A percentile compares a stretch with the other conserved stretches of the same genome.
Conservation (phyloP, 768 basidiomycete species). For the Sutorius australiensis region DNA sequence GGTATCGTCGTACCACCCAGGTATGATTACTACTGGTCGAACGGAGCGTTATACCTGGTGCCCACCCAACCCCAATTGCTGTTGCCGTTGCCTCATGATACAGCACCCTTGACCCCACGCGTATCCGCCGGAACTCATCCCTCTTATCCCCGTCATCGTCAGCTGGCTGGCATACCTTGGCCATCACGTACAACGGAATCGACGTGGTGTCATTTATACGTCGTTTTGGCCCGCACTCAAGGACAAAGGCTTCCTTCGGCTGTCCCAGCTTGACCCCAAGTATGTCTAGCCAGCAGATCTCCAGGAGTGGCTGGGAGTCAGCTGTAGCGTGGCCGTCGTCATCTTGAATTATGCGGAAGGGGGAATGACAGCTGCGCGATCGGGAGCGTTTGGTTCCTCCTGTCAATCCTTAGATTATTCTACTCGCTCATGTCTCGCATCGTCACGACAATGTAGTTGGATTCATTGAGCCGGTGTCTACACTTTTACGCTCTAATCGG, state of each 20-base stretch:
- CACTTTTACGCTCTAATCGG: constrained; percentile 19
- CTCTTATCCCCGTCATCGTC: neutral
- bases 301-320: neutral
- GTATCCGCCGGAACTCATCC: neutral
- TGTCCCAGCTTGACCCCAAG: neutral
- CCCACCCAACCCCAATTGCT: neutral
- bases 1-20: neutral
- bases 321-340: neutral
- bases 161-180: neutral
- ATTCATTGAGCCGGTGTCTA: neutral
- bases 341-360: neutral
- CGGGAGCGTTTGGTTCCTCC: neutral
- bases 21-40: neutral
- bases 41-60: neutral
- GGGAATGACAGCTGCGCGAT: neutral
- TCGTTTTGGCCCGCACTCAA: neutral
- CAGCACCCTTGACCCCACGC: no score
- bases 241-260: neutral
- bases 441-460: neutral
- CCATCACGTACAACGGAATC: neutral
- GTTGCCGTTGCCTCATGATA: neutral
- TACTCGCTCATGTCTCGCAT: neutral
- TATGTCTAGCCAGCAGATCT: neutral
- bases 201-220: neutral
- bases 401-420: neutral